Conservation (phyloP, 805 yeast genomes). For the Candida taoyuanica region DNA sequence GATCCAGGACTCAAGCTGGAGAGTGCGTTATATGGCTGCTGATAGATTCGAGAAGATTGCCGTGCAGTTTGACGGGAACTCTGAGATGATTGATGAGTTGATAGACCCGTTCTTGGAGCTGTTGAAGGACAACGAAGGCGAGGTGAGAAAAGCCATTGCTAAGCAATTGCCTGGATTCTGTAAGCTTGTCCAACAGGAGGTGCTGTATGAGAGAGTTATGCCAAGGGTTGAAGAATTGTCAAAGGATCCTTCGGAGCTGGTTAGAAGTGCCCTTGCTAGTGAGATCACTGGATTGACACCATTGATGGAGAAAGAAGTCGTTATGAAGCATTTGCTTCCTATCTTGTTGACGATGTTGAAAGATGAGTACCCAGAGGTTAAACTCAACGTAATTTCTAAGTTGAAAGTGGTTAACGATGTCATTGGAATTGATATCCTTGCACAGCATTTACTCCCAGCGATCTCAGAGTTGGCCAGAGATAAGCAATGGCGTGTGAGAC, state of each 20-base stretch:
- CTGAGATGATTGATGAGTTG: conserved; percentile 47
- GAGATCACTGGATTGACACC: conserved; percentile 86
- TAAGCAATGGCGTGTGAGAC: conserved; percentile 94
- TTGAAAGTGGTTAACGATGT: conserved; percentile 90
- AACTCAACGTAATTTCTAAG: conserved; percentile 89
- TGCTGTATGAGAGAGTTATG: conserved; percentile 63
- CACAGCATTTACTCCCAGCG: conserved; percentile 89
- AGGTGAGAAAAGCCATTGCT: conserved; percentile 91
- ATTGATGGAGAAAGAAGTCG: conserved; percentile 75
- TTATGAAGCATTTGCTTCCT: conserved; percentile 79
- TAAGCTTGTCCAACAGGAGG: conserved; percentile 44
- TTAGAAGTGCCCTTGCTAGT: conserved; percentile 87
- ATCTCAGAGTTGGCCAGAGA: conserved; percentile 94
- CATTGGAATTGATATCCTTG: conserved; percentile 82
- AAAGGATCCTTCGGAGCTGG: conserved; percentile 88
- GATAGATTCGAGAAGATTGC: conserved; percentile 81
- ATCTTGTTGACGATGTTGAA: conserved; percentile 88
- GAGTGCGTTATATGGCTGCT: conserved; percentile 98
- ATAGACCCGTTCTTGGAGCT: conserved; percentile 61
- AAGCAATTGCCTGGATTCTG: conserved; percentile 82
- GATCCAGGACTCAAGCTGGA: conserved; percentile 90
- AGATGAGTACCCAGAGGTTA: conserved; percentile 95
- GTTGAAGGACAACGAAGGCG: conserved; percentile 92
- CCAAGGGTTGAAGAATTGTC: conserved; percentile 82
- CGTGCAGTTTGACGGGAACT: conserved; percentile 51